These are phyloP conservation scores for Aureobasidium sp. DNA, from an alignment of 2,329 filamentous ascomycete species.

Conservation along the genomic window DNA sequence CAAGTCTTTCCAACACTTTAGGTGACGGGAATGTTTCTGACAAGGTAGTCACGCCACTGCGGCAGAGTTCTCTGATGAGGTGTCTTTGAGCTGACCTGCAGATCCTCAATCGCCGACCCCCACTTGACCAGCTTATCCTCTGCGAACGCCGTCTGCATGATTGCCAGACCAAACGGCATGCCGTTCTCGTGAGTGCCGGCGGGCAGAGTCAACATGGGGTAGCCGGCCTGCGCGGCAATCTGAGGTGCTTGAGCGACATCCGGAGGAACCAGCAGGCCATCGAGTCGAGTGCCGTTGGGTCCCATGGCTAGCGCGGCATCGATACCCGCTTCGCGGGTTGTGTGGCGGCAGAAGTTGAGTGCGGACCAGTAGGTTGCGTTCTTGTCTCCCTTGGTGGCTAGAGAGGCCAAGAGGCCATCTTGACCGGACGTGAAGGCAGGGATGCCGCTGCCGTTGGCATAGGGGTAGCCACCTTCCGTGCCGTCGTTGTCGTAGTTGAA, in stretches of 20 bases:
- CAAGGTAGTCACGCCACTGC: conserved; percentile 30
- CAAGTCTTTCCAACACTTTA: background rate
- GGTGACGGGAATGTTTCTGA: conserved; percentile 30
- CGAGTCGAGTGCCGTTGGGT: conserved; percentile 38
- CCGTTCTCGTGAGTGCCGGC: conserved; percentile 44
- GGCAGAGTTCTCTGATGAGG: conserved; percentile 21
- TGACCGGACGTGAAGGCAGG: conserved; percentile 63
- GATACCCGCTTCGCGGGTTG: conserved; percentile 56
- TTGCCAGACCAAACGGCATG: conserved; percentile 37
- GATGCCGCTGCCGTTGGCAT: conserved; percentile 28
- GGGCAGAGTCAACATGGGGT: conserved; percentile 62
- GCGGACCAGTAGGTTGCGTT: conserved; percentile 61
- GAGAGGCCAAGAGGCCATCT: conserved; percentile 57
- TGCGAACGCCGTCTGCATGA: conserved; percentile 28
- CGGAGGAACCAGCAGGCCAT: conserved; percentile 58
- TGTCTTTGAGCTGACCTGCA: conserved; percentile 19
- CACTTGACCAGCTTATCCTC: conserved; percentile 26
- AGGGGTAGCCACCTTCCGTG: conserved; percentile 52
- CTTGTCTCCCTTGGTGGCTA: conserved; percentile 51
- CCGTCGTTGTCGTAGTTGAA: conserved; percentile 53
- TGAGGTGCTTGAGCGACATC: conserved; percentile 60
- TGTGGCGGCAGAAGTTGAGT: conserved; percentile 50
- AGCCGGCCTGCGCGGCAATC: conserved; percentile 66
- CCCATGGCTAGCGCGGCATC: conserved; percentile 51
- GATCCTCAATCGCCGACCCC: conserved; percentile 39